Base-by-base conservation (phyloP, 1,139 yeast species). In the Blastobotrys arbuscula region DNA sequence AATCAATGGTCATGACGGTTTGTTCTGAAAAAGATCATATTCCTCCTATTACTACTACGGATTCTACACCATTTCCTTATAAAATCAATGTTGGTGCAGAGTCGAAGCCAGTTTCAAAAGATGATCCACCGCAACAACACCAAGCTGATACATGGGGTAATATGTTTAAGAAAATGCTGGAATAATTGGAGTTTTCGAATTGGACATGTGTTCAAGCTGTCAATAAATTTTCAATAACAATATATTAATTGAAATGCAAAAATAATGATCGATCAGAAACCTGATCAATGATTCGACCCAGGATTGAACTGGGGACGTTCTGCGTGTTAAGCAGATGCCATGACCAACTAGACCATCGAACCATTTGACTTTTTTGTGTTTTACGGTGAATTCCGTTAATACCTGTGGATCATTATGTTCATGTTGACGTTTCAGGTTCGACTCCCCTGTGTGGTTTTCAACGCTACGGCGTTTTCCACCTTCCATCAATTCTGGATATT, bases 281-380 rank as follows among this genome's bases (percentile, higher is more conserved):
- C n/a, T n/a, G n/a, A n/a, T n/a, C n/a, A n/a, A n/a, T 87, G 96
- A 85, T 84, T 85, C 80, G 84, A 88, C 96, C 96, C 96, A 87
- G 96, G 96, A 84, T 88, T 96, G 96, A 88, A 88, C 96, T 86
- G 96, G 96, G 96, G 96, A 88, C 96, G 90, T 87, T 85, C 90
- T 84, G 95, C 95, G 95, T 87, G 96, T 87, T 86, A 87, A 85
- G 95, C 95, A 86, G 90, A 84, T 84, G 95, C 94, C 95, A 86
- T 87, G 79, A 87, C 95, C 95, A 73, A 86, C 95, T 87, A 87
- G 95, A 87, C 95, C 95, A 87, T 87, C 81, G 76, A 76, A 76
- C 81, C 80, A 12, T 5, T 7, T n/a, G 19, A 7, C 16, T 33
- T 15, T 9, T 33, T n/a, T n/a, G n/a, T n/a, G n/a, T n/a, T n/a